Conservation (phyloP, 2,329 filamentous ascomycete genomes). For the Penicillium hordei region DNA sequence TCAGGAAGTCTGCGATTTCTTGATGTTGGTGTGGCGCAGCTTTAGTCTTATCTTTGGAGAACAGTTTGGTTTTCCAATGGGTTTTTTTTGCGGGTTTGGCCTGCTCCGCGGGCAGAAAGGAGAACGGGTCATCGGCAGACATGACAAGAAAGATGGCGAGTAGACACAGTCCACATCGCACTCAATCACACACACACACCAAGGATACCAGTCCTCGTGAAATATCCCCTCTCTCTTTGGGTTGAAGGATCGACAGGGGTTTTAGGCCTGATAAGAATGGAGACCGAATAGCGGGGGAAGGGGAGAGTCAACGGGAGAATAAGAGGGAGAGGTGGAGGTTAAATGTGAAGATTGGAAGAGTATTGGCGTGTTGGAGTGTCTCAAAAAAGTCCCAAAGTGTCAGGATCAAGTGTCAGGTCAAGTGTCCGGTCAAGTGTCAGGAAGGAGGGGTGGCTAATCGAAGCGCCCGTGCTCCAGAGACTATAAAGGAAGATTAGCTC, state of each 20-base stretch:
- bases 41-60: constrained; percentile 44
- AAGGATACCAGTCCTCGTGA: constrained; percentile 17
- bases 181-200: background rate
- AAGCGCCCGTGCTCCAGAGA: constrained; percentile 1
- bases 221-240: constrained; percentile 14
- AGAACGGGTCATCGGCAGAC: constrained; percentile 40
- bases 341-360: background rate
- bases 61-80: constrained; percentile 53
- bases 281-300: constrained; percentile 2
- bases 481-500: constrained; percentile 6
- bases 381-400: background rate
- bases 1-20: constrained; percentile 59
- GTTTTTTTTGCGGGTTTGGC: constrained; percentile 36
- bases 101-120: constrained; percentile 34
- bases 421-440: no score
- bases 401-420: background rate
- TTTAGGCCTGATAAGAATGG: background rate
- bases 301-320: background rate
- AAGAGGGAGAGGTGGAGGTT: background rate
- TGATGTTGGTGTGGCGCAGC: constrained; percentile 39
- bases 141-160: constrained; percentile 26
- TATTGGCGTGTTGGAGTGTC: background rate
- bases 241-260: constrained; percentile 24
- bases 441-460: constrained; percentile 10
- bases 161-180: constrained; percentile 42